These are phyloP conservation scores for Fusarium anguioides DNA, from an alignment of 2,329 filamentous ascomycete species.

Conservation along the genomic window DNA sequence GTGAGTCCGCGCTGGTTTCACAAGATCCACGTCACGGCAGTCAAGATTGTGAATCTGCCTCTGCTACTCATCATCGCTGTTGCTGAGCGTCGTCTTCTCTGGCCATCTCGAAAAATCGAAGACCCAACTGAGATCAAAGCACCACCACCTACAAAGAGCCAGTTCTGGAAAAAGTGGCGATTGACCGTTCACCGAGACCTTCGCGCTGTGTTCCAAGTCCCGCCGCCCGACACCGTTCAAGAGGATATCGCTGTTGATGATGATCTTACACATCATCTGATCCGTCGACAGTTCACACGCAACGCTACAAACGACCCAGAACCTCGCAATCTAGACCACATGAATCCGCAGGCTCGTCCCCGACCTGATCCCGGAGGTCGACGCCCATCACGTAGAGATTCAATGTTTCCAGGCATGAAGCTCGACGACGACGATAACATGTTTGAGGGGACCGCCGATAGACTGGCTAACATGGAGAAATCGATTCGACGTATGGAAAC, in stretches of 20 bases:
- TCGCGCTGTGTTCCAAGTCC: slow-evolving; percentile 76
- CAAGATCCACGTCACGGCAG: slow-evolving; percentile 84
- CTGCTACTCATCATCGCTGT: slow-evolving; percentile 77
- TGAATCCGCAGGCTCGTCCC: slow-evolving; percentile 28
- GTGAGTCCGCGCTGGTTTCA: slow-evolving; percentile 88
- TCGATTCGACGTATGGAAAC: slow-evolving; percentile 60
- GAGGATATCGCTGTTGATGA: slow-evolving; percentile 70
- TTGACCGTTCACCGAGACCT: slow-evolving; percentile 79
- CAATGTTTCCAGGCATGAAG: slow-evolving; percentile 67
- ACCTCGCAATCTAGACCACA: neutral
- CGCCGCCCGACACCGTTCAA: slow-evolving; percentile 71
- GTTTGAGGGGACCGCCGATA: slow-evolving; percentile 55
- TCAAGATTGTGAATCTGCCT: slow-evolving; percentile 80
- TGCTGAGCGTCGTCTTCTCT: slow-evolving; percentile 76
- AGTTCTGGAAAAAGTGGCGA: slow-evolving; percentile 75
- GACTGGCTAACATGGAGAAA: slow-evolving; percentile 63
- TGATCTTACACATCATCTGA: slow-evolving; percentile 67
- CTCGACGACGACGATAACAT: slow-evolving; percentile 61
- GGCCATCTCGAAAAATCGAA: slow-evolving; percentile 54
- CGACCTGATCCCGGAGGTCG: slow-evolving; percentile 44
- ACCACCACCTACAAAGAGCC: slow-evolving; percentile 48
- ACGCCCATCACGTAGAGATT: slow-evolving; percentile 62
- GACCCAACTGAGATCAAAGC: slow-evolving; percentile 31
- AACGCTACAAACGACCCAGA: slow-evolving; percentile 52
- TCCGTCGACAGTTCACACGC: slow-evolving; percentile 66